phyloP scores from a whole-genome alignment of 495 filamentous ascomycete species.

The Chaetomium tenue region DNA sequence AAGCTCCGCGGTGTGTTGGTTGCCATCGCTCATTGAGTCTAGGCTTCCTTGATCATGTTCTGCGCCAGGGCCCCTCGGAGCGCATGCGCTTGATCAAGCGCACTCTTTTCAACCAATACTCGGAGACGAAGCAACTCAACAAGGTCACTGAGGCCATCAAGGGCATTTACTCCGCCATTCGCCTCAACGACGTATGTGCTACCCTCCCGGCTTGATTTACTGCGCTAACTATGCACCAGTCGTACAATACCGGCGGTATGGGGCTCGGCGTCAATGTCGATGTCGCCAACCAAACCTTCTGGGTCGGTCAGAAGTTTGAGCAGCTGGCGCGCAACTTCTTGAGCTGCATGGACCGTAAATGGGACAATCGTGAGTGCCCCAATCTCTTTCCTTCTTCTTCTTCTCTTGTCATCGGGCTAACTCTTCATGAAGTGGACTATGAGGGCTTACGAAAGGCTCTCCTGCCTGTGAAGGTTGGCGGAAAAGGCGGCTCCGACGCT shows the following conservation, averaged over 20 bases:
- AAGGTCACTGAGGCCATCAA: slow-evolving; percentile 68
- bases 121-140: slow-evolving; percentile 21
- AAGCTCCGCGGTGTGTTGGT: neutral
- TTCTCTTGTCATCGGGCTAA: neutral
- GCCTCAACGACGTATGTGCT: slow-evolving; percentile 49
- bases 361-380: slow-evolving; percentile 14
- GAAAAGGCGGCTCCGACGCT: neutral
- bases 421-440: slow-evolving; percentile 8
- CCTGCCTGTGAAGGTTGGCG: slow-evolving; percentile 19
- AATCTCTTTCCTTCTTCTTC: neutral
- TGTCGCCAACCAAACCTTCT: slow-evolving; percentile 76
- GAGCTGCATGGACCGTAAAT: slow-evolving; percentile 16
- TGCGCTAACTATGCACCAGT: slow-evolving; percentile 23
- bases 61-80: slow-evolving; percentile 71
- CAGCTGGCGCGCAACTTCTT: slow-evolving; percentile 32
- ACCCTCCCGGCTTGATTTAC: neutral
- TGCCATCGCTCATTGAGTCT: slow-evolving; percentile 7
- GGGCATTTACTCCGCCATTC: slow-evolving; percentile 78
- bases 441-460: slow-evolving; percentile 23
- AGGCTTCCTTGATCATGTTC: slow-evolving; percentile 77
- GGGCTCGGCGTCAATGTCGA: slow-evolving; percentile 79
- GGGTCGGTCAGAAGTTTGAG: slow-evolving; percentile 46
- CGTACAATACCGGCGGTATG: slow-evolving; percentile 45
- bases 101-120: slow-evolving; percentile 64
- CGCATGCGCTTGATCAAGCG: slow-evolving; percentile 67